Evolutionary conservation across 176 grass and related monocot species (phyloP).

Genomic region (Olyra latifolia): DNA sequence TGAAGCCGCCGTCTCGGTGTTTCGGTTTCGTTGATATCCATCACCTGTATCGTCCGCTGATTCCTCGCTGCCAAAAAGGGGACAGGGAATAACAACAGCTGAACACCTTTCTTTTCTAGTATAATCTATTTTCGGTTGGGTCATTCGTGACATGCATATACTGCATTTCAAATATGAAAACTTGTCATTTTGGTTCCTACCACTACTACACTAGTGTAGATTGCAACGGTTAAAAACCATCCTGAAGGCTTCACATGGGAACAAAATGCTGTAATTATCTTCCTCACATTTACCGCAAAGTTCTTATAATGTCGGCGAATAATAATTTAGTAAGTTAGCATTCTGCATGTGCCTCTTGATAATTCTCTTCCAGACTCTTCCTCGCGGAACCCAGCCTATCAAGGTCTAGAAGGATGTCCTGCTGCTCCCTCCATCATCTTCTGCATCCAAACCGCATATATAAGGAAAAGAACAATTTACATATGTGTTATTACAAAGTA

Average conservation of each 20-base stretch:
- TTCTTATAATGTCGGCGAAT: neutral
- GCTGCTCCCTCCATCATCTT: slow-evolving; percentile 44
- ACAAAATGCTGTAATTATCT: too few relatives aligned
- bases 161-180: neutral
- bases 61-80: slow-evolving; percentile 57
- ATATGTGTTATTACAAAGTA: too few relatives aligned
- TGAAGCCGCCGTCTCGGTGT: slow-evolving; percentile 45
- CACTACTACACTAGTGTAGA: neutral
- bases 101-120: neutral
- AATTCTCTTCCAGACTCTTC: slow-evolving; percentile 85
- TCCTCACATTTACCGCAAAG: neutral
- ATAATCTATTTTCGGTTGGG: neutral
- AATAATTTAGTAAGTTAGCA: slow-evolving; percentile 26
- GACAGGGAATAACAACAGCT: neutral
- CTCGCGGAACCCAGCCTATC: slow-evolving; percentile 62
- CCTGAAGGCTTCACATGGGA: neutral
- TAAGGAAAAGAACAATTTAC: too few relatives aligned
- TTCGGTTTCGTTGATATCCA: slow-evolving; percentile 78
- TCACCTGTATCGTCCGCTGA: slow-evolving; percentile 77
- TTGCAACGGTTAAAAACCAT: neutral
- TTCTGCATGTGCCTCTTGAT: slow-evolving; percentile 81
- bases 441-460: slow-evolving; percentile 45
- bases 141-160: neutral
- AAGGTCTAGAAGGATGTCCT: slow-evolving; percentile 41
- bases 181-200: neutral